A percentile compares a stretch with the other conserved stretches of the same genome.
These are phyloP conservation scores for Puccinia novopanici DNA, from an alignment of 1,284 basidiomycete genomes.

Conservation along the genomic window DNA sequence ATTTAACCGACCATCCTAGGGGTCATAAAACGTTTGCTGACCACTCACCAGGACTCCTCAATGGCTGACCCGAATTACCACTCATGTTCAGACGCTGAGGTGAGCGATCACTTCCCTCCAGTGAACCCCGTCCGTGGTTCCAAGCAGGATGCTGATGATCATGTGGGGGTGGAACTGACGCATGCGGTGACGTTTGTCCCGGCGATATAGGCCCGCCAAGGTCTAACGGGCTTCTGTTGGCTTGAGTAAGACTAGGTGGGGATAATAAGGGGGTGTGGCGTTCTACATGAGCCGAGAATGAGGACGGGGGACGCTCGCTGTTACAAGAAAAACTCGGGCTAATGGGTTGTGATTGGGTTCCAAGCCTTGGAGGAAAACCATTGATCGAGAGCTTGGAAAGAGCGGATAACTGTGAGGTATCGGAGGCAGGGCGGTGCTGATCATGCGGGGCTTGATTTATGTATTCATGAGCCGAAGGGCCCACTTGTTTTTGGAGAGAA, in stretches of 20 bases:
- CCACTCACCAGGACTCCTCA: constrained; percentile 15
- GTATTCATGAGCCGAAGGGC: background rate
- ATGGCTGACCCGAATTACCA: background rate
- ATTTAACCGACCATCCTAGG: background rate
- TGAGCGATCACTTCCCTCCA: background rate
- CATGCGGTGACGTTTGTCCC: background rate
- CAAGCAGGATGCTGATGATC: background rate
- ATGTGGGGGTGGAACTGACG: background rate
- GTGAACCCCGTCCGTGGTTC: background rate
- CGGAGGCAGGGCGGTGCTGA: background rate
- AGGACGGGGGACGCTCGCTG: constrained; percentile 9
- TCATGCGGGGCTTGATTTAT: background rate
- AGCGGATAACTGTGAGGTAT: background rate
- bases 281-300: constrained; percentile 7
- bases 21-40: background rate
- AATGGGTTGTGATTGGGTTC: constrained; percentile 20
- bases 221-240: constrained; percentile 5
- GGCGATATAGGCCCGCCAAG: background rate
- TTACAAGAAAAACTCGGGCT: constrained; percentile 2
- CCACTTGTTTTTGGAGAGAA: constrained; percentile 3
- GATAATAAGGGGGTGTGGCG: background rate
- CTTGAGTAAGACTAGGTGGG: background rate
- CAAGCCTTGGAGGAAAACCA: constrained; percentile 7
- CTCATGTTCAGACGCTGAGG: background rate
- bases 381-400: background rate